These are phyloP conservation scores for Rhodomyrtus tomentosa DNA, from an alignment of 345 rosid species.

Conservation along the genomic window DNA sequence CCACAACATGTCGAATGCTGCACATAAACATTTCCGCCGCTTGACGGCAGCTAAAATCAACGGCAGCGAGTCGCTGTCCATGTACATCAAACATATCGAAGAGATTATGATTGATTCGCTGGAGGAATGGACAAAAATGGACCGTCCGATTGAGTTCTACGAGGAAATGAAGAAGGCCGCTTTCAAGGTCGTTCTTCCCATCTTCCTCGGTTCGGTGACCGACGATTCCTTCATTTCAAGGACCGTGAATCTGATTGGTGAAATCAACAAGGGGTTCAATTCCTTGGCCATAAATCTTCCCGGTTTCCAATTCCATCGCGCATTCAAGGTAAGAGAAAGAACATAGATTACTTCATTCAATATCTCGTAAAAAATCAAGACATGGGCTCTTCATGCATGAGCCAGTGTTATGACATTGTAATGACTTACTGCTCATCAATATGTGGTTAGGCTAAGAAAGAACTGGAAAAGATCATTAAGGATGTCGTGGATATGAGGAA, in stretches of 20 bases:
- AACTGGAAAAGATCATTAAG: slow-evolving; percentile 28
- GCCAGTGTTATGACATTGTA: background rate
- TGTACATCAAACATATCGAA: slow-evolving; percentile 30
- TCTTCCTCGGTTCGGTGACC: slow-evolving; percentile 19
- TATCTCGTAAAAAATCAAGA: background rate
- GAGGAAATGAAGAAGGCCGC: slow-evolving; percentile 20
- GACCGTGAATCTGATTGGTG: slow-evolving; percentile 11
- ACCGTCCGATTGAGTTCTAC: slow-evolving; percentile 13
- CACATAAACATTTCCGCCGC: slow-evolving; percentile 46
- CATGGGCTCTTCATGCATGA: background rate
- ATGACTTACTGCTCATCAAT: background rate
- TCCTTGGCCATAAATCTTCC: slow-evolving; percentile 48
- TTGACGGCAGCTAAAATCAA: slow-evolving; percentile 40
- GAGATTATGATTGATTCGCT: slow-evolving; percentile 9
- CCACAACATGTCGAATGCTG: slow-evolving; percentile 26
- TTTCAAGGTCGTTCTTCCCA: slow-evolving; percentile 17
- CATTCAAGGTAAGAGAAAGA: slow-evolving; percentile 26
- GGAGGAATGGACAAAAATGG: slow-evolving; percentile 17
- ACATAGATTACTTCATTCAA: background rate
- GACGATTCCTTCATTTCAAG: slow-evolving; percentile 8
- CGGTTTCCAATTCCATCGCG: slow-evolving; percentile 42
- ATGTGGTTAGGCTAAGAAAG: slow-evolving; percentile 24
- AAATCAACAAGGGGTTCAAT: slow-evolving; percentile 26
- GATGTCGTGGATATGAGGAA: slow-evolving; percentile 9
- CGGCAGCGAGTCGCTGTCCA: slow-evolving; percentile 41